Evolutionary conservation across 2,329 filamentous ascomycete species (phyloP).

Genomic region (Microsporum ferrugineum): DNA sequence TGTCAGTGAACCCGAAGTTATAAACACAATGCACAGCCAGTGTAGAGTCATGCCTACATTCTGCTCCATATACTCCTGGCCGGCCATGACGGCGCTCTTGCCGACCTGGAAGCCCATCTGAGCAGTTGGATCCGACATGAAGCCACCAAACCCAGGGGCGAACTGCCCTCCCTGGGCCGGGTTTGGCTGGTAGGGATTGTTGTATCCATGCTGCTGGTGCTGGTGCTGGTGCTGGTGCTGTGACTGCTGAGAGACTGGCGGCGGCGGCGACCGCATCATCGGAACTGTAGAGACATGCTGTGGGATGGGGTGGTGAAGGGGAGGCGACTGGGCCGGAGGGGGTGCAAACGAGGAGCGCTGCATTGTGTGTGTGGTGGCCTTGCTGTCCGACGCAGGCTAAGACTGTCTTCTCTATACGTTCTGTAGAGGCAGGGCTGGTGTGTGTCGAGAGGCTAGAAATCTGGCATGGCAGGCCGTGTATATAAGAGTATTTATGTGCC

Average conservation of each 20-base stretch:
- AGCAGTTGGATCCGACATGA: conserved; percentile 90
- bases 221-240: conserved; percentile 24
- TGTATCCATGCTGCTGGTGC: conserved; percentile 25
- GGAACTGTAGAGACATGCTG: conserved; percentile 98
- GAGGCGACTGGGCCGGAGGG: conserved; percentile 64
- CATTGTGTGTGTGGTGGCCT: conserved; percentile 42
- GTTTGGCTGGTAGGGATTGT: conserved; percentile 39
- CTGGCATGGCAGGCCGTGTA: background rate
- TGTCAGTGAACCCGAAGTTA: background rate
- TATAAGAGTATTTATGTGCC: background rate
- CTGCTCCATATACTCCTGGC: conserved; percentile 88
- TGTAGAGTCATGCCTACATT: conserved; percentile 48
- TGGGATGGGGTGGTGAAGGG: conserved; percentile 90
- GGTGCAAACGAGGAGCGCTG: conserved; percentile 76
- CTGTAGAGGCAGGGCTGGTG: background rate
- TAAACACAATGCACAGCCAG: conserved; percentile 22
- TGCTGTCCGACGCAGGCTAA: too few relatives aligned
- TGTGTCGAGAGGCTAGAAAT: background rate
- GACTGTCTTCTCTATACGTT: background rate
- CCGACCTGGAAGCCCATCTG: conserved; percentile 93
- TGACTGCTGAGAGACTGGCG: conserved; percentile 60
- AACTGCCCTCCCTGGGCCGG: conserved; percentile 32
- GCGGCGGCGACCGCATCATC: conserved; percentile 88
- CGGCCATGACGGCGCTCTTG: conserved; percentile 79
- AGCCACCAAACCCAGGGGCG: conserved; percentile 63